Evolutionary conservation across 805 yeast genomes (phyloP).

Genomic region (Torulaspora franciscae): DNA sequence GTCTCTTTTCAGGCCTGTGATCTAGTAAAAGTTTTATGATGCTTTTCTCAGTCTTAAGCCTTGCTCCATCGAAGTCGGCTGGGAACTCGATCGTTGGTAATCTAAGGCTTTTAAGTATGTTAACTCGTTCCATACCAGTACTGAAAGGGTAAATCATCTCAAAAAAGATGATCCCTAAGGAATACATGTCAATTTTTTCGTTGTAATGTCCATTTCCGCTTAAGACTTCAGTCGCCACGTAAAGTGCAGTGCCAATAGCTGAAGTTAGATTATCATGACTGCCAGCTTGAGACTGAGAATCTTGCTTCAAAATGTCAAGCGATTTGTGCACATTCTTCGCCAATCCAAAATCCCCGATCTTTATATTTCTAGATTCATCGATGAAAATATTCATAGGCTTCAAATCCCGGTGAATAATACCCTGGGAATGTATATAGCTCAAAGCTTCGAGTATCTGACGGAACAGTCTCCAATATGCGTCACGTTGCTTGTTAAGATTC

Average conservation of each 20-base stretch:
- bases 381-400: slow-evolving; percentile 95
- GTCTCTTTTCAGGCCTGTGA: slow-evolving; percentile 75
- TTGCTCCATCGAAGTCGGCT: slow-evolving; percentile 49
- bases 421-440: slow-evolving; percentile 85
- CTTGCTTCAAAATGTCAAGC: slow-evolving; percentile 32
- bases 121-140: slow-evolving; percentile 94
- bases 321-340: slow-evolving; percentile 79
- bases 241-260: slow-evolving; percentile 89
- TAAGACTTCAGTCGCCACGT: slow-evolving; percentile 85
- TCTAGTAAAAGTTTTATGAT: slow-evolving; percentile 64
- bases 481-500: slow-evolving; percentile 63
- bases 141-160: slow-evolving; percentile 83
- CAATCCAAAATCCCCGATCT: slow-evolving; percentile 95
- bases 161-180: slow-evolving; percentile 89
- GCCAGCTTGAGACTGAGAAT: slow-evolving; percentile 28
- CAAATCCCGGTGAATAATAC: slow-evolving; percentile 90
- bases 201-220: slow-evolving; percentile 71
- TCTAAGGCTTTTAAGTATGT: slow-evolving; percentile 63
- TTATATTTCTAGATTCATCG: slow-evolving; percentile 81
- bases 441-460: slow-evolving; percentile 87
- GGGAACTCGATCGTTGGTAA: slow-evolving; percentile 63
- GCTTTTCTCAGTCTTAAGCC: slow-evolving; percentile 54
- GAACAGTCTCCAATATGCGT: slow-evolving; percentile 85
- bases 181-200: slow-evolving; percentile 93
- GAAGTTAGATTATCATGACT: slow-evolving; percentile 74